Percentiles rank a stretch among this genome's conserved stretches.
These are phyloP conservation scores for Wickerhamomyces kurtzmanii DNA, from an alignment of 805 yeast genomes.

Conservation along the genomic window DNA sequence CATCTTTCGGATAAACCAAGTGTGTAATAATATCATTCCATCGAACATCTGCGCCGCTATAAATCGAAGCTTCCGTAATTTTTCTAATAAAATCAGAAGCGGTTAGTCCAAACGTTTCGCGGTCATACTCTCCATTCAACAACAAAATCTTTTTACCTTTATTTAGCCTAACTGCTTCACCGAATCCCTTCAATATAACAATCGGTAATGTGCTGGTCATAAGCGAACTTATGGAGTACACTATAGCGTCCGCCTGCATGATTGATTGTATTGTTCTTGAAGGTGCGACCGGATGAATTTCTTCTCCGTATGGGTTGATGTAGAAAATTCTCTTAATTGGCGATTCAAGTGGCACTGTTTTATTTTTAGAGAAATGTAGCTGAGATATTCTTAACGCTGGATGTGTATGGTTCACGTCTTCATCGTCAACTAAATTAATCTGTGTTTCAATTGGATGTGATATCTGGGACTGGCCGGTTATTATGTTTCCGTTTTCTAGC, in stretches of 20 bases:
- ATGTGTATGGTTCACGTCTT: conserved; percentile 65
- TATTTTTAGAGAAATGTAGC: conserved; percentile 57
- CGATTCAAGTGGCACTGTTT: conserved; percentile 52
- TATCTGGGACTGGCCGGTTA: conserved; percentile 89
- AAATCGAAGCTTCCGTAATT: conserved; percentile 43
- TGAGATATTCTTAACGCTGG: conserved; percentile 74
- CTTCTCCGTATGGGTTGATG: conserved; percentile 83
- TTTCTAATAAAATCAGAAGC: conserved; percentile 50
- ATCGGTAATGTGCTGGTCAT: conserved; percentile 86
- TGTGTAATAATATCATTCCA: conserved; percentile 53
- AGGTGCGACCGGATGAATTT: conserved; percentile 68
- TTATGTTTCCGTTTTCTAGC: conserved; percentile 55
- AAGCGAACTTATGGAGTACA: conserved; percentile 80
- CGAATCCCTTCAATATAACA: conserved; percentile 62
- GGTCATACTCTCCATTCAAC: conserved; percentile 64
- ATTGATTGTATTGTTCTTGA: conserved; percentile 46
- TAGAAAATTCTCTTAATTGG: conserved; percentile 70
- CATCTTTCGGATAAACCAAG: conserved; percentile 40
- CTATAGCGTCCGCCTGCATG: conserved; percentile 38
- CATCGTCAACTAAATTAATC: conserved; percentile 22
- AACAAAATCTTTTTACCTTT: conserved; percentile 44
- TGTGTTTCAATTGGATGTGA: conserved; percentile 60
- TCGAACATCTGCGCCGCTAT: conserved; percentile 25
- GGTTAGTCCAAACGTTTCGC: conserved; percentile 67
- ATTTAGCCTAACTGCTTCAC: conserved; percentile 37